Evolutionary conservation across 106 monocot genomes (phyloP).

Genomic region (Allium cepa): DNA sequence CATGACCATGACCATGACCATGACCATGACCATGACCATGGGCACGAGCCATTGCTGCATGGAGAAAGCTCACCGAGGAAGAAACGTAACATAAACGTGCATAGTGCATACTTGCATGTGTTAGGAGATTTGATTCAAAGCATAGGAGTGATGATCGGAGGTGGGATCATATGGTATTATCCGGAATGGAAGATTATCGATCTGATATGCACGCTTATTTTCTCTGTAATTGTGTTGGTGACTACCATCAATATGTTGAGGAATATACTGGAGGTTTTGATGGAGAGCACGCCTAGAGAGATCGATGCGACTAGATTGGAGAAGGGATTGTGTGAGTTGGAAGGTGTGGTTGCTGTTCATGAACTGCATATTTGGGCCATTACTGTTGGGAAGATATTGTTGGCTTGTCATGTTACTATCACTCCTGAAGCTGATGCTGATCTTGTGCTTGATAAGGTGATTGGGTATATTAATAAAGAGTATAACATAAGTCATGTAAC

Average conservation of each 20-base stretch:
- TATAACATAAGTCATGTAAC: conserved; percentile 69
- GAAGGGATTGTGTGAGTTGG: conserved; percentile 42
- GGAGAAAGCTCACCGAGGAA: conserved; percentile 3
- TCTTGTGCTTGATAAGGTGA: conserved; percentile 46
- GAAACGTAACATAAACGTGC: conserved; percentile 50
- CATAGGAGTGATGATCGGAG: conserved; percentile 69
- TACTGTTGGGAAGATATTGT: conserved; percentile 57
- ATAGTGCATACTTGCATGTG: conserved; percentile 63
- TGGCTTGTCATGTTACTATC: conserved; percentile 59
- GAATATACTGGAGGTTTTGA: conserved; percentile 51
- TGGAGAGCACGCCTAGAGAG: conserved; percentile 72
- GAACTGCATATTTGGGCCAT: conserved; percentile 83
- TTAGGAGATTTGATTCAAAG: conserved; percentile 67
- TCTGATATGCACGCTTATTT: conserved; percentile 53
- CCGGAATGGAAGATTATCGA: conserved; percentile 25
- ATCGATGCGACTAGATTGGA: conserved; percentile 57
- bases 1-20: conserved; percentile 17
- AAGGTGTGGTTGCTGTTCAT: conserved; percentile 54
- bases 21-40: conserved; percentile 14
- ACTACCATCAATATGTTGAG: conserved; percentile 60
- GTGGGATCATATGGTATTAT: conserved; percentile 50
- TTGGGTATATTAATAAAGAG: conserved; percentile 47
- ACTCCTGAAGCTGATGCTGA: conserved; percentile 38
- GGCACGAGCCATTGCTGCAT: conserved; percentile 22
- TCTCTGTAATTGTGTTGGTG: conserved; percentile 45